These are phyloP conservation scores for Diaporthe velutina DNA, from an alignment of 2,329 filamentous ascomycete species.

Conservation along the genomic window DNA sequence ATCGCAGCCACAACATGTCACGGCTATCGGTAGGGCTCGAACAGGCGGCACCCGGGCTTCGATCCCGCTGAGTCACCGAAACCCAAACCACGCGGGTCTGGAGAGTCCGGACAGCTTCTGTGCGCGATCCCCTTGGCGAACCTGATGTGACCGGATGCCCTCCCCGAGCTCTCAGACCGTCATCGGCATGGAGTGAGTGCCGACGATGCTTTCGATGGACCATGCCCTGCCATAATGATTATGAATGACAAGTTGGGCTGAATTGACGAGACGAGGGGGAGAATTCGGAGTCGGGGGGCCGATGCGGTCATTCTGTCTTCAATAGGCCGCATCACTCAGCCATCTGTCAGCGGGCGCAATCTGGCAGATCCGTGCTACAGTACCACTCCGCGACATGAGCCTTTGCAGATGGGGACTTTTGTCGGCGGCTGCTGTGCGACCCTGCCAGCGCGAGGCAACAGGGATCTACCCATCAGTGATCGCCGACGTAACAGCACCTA, in stretches of 20 bases:
- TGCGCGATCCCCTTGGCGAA: slow-evolving; percentile 20
- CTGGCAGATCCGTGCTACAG: slow-evolving; percentile 27
- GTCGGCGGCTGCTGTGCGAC: slow-evolving; percentile 34
- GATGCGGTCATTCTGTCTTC: slow-evolving; percentile 13
- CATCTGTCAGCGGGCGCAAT: slow-evolving; percentile 27
- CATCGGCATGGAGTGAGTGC: slow-evolving; percentile 22
- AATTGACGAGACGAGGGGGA: neutral
- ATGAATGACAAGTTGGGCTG: neutral
- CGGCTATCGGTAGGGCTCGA: slow-evolving; percentile 32
- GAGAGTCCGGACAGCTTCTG: neutral
- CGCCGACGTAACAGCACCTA: neutral
- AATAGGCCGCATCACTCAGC: slow-evolving; percentile 29
- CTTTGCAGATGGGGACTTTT: slow-evolving; percentile 33
- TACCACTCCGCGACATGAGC: slow-evolving; percentile 8
- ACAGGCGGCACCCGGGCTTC: slow-evolving; percentile 13
- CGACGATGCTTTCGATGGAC: slow-evolving; percentile 18
- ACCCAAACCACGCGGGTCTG: slow-evolving; percentile 30
- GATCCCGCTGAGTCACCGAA: slow-evolving; percentile 36
- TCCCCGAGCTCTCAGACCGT: slow-evolving; percentile 31
- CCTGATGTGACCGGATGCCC: slow-evolving; percentile 24
- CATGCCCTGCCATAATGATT: neutral
- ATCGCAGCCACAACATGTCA: neutral
- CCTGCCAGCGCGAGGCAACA: slow-evolving; percentile 2
- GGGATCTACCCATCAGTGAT: slow-evolving; percentile 27
- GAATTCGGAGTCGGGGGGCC: neutral